Conservation (phyloP, 163 green algal genomes). For the Prototheca stagnorum region DNA sequence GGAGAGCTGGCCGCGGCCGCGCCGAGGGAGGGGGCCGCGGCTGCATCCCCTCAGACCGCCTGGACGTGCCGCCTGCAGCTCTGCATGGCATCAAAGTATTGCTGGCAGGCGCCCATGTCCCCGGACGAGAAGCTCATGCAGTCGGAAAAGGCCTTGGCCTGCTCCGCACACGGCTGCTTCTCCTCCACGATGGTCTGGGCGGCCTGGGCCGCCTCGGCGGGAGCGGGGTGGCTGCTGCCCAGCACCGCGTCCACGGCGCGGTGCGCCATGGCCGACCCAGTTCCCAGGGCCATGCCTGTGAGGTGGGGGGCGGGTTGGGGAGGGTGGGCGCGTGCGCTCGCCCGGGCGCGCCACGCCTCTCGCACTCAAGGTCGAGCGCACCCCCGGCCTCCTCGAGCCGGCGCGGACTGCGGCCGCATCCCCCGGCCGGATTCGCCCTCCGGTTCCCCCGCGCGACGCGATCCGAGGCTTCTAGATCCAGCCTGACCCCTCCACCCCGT, state of each 20-base stretch:
- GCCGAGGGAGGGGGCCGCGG: no score
- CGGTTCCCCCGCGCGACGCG: no score
- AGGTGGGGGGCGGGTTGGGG: no score
- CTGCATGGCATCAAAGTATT: conserved; percentile 88
- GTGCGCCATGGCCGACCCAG: conserved; percentile 77
- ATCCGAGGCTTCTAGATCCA: no score
- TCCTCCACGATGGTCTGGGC: conserved; percentile 16
- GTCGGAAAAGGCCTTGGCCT: conserved; percentile 84
- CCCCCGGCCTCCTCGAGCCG: no score
- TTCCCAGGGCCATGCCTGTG: conserved; percentile 78
- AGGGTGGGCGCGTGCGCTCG: no score
- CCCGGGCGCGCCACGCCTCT: no score
- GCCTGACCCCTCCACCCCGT: neutral
- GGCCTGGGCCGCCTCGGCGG: conserved; percentile 23
- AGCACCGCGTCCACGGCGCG: conserved; percentile 79
- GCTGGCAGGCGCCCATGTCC: conserved; percentile 78
- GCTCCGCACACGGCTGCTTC: conserved; percentile 54
- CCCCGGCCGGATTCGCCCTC: no score
- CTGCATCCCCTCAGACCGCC: no score
- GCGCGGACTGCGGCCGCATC: no score
- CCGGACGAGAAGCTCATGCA: conserved; percentile 70
- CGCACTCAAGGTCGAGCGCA: no score
- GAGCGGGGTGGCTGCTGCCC: conserved; percentile 43
- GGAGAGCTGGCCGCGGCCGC: no score
- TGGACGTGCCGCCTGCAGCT: conserved; percentile 38